A percentile compares a stretch with the other conserved stretches of the same genome.
Evolutionary conservation across 2,329 filamentous ascomycete species (phyloP).

Genomic region (Coleophoma eucalyptorum): DNA sequence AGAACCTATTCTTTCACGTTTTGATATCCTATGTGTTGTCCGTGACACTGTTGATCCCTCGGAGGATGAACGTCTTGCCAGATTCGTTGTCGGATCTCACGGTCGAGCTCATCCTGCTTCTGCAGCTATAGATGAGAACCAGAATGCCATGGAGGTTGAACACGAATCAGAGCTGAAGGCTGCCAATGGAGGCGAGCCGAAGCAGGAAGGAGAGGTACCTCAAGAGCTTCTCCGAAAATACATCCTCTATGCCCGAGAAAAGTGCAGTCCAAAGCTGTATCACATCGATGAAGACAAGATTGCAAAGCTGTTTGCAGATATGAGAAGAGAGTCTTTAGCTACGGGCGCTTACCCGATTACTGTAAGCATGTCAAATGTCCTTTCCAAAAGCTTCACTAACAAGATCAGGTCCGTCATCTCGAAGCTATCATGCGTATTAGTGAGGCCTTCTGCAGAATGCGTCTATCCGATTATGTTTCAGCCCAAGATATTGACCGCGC

Average conservation of each 20-base stretch:
- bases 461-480: conserved; percentile 92
- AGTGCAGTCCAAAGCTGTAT: conserved; percentile 86
- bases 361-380: conserved; percentile 49
- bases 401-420: conserved; percentile 79
- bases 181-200: conserved; percentile 39
- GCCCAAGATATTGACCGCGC: conserved; percentile 91
- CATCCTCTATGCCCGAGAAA: conserved; percentile 90
- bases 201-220: conserved; percentile 70
- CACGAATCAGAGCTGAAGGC: conserved; percentile 43
- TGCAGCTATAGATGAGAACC: conserved; percentile 41
- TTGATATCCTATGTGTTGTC: conserved; percentile 95
- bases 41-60: conserved; percentile 89
- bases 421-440: conserved; percentile 96
- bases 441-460: conserved; percentile 96
- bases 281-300: conserved; percentile 98
- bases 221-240: conserved; percentile 94
- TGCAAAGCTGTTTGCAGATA: conserved; percentile 88
- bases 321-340: conserved; percentile 87
- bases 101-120: conserved; percentile 75
- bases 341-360: conserved; percentile 98
- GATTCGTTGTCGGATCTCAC: conserved; percentile 93
- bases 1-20: conserved; percentile 95
- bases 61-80: conserved; percentile 89
- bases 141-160: conserved; percentile 60
- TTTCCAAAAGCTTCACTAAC: conserved; percentile 6